A percentile compares a stretch with the other conserved stretches of the same genome.
phyloP scores from a whole-genome alignment of 2,329 filamentous ascomycete genomes.

The Venturia oleaginea region DNA sequence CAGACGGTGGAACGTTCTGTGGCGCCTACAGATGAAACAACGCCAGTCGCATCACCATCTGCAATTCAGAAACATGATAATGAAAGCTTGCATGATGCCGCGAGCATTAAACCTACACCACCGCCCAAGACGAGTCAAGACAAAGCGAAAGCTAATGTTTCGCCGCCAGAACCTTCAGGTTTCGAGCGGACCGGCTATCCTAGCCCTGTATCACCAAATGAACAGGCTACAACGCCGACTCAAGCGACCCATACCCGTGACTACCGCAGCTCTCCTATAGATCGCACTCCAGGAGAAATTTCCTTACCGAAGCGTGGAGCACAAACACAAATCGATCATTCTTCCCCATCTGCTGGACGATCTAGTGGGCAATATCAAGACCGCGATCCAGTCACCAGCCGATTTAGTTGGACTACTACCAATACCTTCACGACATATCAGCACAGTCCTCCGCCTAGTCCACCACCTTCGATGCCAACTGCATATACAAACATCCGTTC shows the following conservation, averaged over 20 bases:
- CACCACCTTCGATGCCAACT: conserved; percentile 24
- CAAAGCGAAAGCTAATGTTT: conserved; percentile 26
- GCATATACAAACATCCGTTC: not conserved
- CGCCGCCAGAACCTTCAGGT: conserved; percentile 17
- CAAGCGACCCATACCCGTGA: conserved; percentile 3
- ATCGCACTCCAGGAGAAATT: not conserved
- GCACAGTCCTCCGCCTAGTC: conserved; percentile 33
- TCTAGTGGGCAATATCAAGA: conserved; percentile 1
- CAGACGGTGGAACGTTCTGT: not conserved
- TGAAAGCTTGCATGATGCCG: not conserved
- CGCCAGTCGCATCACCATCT: not conserved
- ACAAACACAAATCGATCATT: not conserved
- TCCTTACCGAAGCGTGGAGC: conserved; percentile 12
- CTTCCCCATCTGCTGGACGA: not conserved
- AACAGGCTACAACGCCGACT: conserved; percentile 6
- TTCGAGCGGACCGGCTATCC: not conserved
- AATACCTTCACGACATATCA: conserved; percentile 36
- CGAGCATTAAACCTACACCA: conserved; percentile 32
- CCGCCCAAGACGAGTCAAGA: conserved; percentile 34
- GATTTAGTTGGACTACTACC: conserved; percentile 57
- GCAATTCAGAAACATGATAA: not conserved
- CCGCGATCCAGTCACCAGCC: conserved; percentile 31
- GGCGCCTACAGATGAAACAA: conserved; percentile 7
- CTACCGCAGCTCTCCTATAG: not conserved
- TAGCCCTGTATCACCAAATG: conserved; percentile 1